Conservation (phyloP, 768 basidiomycete species). For the Lactarius sanguifluus region DNA sequence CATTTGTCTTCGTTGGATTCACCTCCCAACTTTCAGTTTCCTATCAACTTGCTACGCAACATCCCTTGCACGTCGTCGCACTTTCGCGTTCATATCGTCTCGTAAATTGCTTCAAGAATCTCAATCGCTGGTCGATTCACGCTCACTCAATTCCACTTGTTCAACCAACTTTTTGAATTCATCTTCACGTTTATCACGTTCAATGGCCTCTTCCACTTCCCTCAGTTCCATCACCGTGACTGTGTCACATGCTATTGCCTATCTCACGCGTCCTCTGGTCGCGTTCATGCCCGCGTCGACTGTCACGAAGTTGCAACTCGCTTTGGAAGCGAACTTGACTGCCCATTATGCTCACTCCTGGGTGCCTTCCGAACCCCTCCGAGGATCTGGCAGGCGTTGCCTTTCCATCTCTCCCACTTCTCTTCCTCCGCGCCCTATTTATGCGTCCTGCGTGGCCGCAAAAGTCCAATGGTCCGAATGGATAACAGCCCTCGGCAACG, state of each 20-base stretch:
- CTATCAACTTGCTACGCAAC: conserved; percentile 33
- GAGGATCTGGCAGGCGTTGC: conserved; percentile 71
- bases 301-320: conserved; percentile 65
- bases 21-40: conserved; percentile 10
- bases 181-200: conserved; percentile 18
- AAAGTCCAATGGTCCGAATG: conserved; percentile 81
- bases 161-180: conserved; percentile 30
- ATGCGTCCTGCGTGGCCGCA: conserved; percentile 66
- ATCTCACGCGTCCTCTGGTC: conserved; percentile 67
- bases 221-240: conserved; percentile 55
- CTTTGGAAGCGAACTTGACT: conserved; percentile 72
- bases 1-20: not conserved
- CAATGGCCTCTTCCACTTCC: conserved; percentile 35
- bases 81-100: conserved; percentile 32
- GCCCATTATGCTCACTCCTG: conserved; percentile 68
- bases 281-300: conserved; percentile 56
- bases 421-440: conserved; percentile 69
- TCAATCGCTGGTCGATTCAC: conserved; percentile 67
- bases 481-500: conserved; percentile 66
- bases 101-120: conserved; percentile 39
- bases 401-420: conserved; percentile 68
- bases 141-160: conserved; percentile 31
- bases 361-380: conserved; percentile 60
- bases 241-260: conserved; percentile 71
- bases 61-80: conserved; percentile 29